A percentile compares a stretch with the other conserved stretches of the same genome.
phyloP scores from a whole-genome alignment of 2,329 filamentous ascomycete genomes.

The Pseudomassariella vexata region DNA sequence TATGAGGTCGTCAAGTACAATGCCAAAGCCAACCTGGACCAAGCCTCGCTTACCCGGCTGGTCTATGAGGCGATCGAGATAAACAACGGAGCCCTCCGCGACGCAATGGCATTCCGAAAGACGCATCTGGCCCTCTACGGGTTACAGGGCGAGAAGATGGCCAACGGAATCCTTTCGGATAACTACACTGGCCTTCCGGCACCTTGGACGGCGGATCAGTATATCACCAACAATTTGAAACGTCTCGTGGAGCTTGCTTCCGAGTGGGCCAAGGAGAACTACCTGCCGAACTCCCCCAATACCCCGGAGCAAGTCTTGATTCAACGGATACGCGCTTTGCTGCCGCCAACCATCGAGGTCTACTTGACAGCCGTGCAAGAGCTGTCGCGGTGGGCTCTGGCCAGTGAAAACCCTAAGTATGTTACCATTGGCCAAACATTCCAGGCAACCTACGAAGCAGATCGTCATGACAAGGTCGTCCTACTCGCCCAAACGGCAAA shows the following conservation, averaged over 20 bases:
- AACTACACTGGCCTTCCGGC: constrained; percentile 67
- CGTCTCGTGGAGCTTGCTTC: constrained; percentile 53
- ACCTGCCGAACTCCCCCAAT: constrained; percentile 20
- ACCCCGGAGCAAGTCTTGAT: constrained; percentile 31
- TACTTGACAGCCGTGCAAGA: constrained; percentile 51
- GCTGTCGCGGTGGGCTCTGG: constrained; percentile 43
- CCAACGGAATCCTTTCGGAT: constrained; percentile 56
- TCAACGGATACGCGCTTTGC: constrained; percentile 37
- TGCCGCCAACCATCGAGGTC: constrained; percentile 47
- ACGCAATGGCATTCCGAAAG: constrained; percentile 65
- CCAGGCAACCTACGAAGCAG: constrained; percentile 40
- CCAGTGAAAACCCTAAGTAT: constrained; percentile 36
- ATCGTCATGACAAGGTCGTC: constrained; percentile 47
- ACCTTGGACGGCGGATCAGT: constrained; percentile 77
- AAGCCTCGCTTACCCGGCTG: constrained; percentile 46
- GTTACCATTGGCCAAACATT: constrained; percentile 39
- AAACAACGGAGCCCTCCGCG: constrained; percentile 64
- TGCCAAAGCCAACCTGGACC: constrained; percentile 56
- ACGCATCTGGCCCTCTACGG: constrained; percentile 68
- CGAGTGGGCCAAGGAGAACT: constrained; percentile 47
- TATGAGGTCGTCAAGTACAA: constrained; percentile 70
- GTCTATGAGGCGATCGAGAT: constrained; percentile 63
- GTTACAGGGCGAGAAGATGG: constrained; percentile 59
- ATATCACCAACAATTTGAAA: constrained; percentile 55
- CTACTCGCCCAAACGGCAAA: constrained; percentile 48